phyloP scores from a whole-genome alignment of 257 asterid species.

The Osmanthus fragrans region DNA sequence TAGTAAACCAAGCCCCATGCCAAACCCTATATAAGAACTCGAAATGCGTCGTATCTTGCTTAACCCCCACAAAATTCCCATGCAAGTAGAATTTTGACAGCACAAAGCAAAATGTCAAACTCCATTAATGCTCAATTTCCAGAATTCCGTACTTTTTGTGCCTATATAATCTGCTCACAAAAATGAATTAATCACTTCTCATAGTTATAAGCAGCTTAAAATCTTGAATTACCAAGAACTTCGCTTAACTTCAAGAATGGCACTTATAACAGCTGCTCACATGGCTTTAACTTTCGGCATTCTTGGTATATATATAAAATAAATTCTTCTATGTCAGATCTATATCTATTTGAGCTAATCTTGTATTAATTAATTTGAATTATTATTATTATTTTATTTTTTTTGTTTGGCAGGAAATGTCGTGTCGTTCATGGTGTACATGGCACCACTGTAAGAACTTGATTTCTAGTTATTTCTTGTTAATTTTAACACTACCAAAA shows the following conservation, averaged over 20 bases:
- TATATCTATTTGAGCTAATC: neutral
- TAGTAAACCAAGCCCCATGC: too few relatives aligned
- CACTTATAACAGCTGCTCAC: constrained; percentile 18
- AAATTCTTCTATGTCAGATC: too few relatives aligned
- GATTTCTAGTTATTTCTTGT: neutral
- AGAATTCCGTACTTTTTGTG: constrained; percentile 18
- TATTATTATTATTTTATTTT: too few relatives aligned
- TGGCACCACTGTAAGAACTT: constrained; percentile 67
- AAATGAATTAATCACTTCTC: too few relatives aligned
- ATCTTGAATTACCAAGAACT: constrained; percentile 42
- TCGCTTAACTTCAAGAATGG: constrained; percentile 45
- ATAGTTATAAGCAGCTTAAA: too few relatives aligned
- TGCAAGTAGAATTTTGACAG: constrained; percentile 18
- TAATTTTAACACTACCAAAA: too few relatives aligned
- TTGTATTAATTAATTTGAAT: neutral
- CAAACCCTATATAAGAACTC: neutral
- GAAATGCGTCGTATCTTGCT: neutral
- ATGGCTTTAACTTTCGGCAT: constrained; percentile 59
- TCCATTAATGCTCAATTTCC: constrained; percentile 16
- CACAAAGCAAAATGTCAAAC: constrained; percentile 30
- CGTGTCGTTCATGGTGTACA: constrained; percentile 79
- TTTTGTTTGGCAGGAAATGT: constrained; percentile 46
- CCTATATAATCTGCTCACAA: constrained; percentile 40
- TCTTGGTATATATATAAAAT: constrained; percentile 41
- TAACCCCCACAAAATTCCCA: neutral